Evolutionary conservation across 2,329 filamentous ascomycete genomes (phyloP), one percentile per base, ranked within the genome.

Genomic region (Cladosporium sp.): DNA sequence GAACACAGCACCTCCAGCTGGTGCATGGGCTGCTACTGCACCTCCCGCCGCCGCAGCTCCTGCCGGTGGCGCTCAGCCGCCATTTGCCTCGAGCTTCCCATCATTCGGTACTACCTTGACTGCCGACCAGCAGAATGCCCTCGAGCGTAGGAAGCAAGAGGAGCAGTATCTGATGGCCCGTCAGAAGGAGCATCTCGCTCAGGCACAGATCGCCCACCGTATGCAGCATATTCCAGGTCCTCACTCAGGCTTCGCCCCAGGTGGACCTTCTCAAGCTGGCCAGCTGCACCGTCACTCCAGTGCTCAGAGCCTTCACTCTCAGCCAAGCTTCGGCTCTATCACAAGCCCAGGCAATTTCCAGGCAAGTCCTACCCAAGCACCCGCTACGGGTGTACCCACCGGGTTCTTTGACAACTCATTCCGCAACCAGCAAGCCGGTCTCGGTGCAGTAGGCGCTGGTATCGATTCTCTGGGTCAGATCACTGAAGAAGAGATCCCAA

Each of bases 81-180:
- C 94, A 5, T 90, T 99, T 67, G 91, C 93, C 6, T 90, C 87
- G 57, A 92, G 92, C 54, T 97, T 99, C 74, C 95, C 94, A 0
- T 96, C 90, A 71, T 99, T 97, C 72, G 94, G 94, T 5, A 92
- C 94, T 7, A 99, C 95, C 0, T 79, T 99, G 66, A 99, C 95
- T 8, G 94, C 94, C 0, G 93, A 97, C 69, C 94, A 99, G 74
- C 94, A 99, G 72, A 99, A 99, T 75, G 96, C 96, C 39, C 80
- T 99, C 1, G 94, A 99, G 76, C 85, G 94, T 56, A 84, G 94
- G 55, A 99, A 99, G 78, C 94, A 99, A 73, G 94, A 99, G 74
- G 95, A 99, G 70, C 94, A 99, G 72, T 96, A 94, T 72, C 81
- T 96, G 37, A 95, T 97, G 85, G 94, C 95, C 47, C 88, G 94